Conservation (phyloP, 2,329 filamentous ascomycete species). For the Elsinoe necatrix region DNA sequence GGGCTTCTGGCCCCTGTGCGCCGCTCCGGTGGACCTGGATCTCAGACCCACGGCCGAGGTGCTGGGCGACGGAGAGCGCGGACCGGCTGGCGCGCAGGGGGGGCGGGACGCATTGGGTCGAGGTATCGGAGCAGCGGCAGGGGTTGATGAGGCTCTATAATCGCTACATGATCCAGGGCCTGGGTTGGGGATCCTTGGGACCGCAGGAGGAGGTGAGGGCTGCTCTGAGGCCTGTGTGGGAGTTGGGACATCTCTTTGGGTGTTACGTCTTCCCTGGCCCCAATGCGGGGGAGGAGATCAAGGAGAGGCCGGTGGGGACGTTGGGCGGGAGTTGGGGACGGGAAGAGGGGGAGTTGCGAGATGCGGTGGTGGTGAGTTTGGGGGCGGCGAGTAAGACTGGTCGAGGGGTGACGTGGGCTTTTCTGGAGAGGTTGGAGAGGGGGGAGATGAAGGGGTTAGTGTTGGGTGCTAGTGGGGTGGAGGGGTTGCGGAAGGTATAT, state of each 20-base stretch:
- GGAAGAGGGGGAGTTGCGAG: background rate
- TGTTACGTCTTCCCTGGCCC: background rate
- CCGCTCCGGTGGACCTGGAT: background rate
- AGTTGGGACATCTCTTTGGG: slow-evolving; percentile 2
- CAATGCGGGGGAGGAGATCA: background rate
- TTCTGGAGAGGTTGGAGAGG: background rate
- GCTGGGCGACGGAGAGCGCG: background rate
- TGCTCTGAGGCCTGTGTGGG: background rate
- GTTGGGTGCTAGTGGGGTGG: background rate
- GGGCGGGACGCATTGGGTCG: background rate
- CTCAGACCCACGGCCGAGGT: background rate
- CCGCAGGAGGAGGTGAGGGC: background rate
- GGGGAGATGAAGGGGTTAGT: slow-evolving; percentile 9
- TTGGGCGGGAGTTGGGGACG: background rate
- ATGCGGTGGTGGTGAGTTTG: slow-evolving; percentile 2
- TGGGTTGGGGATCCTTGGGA: background rate
- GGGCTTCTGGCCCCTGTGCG: slow-evolving; percentile 2
- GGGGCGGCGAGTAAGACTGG: slow-evolving; percentile 10
- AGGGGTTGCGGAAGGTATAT: background rate
- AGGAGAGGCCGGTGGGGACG: background rate
- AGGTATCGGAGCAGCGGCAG: background rate
- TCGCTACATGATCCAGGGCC: background rate
- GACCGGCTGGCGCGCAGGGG: background rate
- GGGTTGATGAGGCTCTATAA: slow-evolving; percentile 7
- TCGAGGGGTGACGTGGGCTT: background rate